A percentile compares a stretch with the other conserved stretches of the same genome.
Conservation (phyloP, 139 green algal species). For the Gonium pectorale region DNA sequence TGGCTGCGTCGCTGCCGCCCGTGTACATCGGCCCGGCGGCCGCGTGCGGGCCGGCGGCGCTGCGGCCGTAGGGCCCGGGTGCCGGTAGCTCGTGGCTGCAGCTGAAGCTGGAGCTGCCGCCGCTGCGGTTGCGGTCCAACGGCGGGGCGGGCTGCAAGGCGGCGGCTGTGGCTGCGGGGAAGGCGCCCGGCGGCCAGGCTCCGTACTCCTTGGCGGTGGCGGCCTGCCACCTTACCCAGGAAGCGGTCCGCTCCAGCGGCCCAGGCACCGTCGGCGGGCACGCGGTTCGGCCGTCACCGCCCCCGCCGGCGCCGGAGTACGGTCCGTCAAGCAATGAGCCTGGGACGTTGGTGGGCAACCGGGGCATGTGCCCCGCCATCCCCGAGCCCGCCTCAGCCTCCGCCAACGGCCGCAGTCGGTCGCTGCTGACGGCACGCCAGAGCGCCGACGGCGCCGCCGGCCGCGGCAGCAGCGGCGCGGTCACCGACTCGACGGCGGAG, state of each 20-base stretch:
- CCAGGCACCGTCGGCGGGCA: background rate
- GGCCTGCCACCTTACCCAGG: background rate
- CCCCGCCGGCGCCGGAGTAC: background rate
- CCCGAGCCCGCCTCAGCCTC: background rate
- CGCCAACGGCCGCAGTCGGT: background rate
- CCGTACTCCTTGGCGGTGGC: background rate
- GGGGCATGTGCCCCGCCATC: no score
- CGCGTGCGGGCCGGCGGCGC: no score
- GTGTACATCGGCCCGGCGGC: no score
- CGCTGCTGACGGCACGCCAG: background rate
- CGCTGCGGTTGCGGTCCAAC: conserved; percentile 7
- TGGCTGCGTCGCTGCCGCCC: no score
- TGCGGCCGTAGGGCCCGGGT: no score
- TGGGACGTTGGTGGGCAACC: no score
- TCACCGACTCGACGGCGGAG: background rate
- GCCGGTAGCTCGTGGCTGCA: conserved; percentile 15
- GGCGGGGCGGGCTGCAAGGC: background rate
- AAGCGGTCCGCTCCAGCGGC: background rate
- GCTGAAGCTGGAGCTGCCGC: conserved; percentile 23
- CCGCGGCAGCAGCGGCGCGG: background rate
- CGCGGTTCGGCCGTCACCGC: background rate
- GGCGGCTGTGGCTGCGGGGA: background rate
- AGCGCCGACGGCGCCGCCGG: conserved; percentile 10
- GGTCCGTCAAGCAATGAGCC: background rate
- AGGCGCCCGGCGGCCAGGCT: background rate